Conservation (phyloP, 305 asterid species). For the Caryopteris hybrid region DNA sequence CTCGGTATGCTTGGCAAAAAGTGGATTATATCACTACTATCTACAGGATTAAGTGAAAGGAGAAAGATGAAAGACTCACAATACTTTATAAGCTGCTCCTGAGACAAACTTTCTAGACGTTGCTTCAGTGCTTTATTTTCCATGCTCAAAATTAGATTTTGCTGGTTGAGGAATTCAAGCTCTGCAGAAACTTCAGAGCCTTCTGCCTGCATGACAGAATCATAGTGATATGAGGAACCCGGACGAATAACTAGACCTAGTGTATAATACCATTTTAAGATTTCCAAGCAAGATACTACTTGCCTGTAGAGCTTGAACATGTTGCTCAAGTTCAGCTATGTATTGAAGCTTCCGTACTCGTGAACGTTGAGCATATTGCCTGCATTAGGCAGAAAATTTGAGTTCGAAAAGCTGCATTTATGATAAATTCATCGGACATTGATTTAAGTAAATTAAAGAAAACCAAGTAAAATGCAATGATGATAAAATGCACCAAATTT, state of each 20-base stretch:
- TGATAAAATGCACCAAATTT: conserved; percentile 7
- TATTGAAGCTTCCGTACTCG: conserved; percentile 95
- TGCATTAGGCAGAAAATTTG: conserved; percentile 30
- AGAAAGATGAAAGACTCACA: conserved; percentile 45
- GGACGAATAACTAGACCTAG: not conserved
- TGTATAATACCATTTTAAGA: conserved; percentile 19
- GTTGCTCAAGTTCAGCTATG: conserved; percentile 93
- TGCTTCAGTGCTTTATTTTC: conserved; percentile 94
- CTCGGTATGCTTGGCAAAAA: not conserved
- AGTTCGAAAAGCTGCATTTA: conserved; percentile 5
- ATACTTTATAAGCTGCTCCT: conserved; percentile 85
- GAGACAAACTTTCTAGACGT: conserved; percentile 75
- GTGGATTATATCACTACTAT: not conserved
- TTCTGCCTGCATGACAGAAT: conserved; percentile 58
- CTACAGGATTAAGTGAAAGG: not conserved
- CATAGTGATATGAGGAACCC: conserved; percentile 8
- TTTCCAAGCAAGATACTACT: conserved; percentile 24
- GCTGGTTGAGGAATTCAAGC: conserved; percentile 90
- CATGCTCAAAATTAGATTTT: conserved; percentile 81
- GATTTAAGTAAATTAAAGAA: not conserved
- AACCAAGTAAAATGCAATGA: too few relatives aligned
- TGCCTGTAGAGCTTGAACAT: conserved; percentile 90
- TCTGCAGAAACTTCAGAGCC: conserved; percentile 86
- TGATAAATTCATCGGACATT: not conserved
- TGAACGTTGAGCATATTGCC: conserved; percentile 98